Conservation (phyloP, 306 rosid species). For the Aeschynomene evenia region DNA sequence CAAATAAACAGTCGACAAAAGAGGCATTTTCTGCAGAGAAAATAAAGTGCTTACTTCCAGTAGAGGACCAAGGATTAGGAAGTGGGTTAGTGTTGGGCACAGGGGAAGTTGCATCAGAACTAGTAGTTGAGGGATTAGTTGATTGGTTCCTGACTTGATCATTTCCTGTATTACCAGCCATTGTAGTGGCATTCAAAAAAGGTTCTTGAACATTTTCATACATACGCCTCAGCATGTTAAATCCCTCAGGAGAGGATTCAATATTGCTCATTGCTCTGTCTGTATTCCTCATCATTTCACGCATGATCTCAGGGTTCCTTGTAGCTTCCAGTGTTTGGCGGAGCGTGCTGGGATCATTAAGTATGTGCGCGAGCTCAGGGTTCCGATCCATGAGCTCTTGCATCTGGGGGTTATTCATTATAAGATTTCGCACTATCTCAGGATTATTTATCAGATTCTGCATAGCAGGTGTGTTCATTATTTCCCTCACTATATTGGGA, state of each 20-base stretch:
- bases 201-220: slow-evolving; percentile 95
- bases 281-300: slow-evolving; percentile 93
- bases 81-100: slow-evolving; percentile 89
- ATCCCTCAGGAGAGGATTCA: slow-evolving; percentile 89
- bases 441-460: slow-evolving; percentile 73
- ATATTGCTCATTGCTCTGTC: slow-evolving; percentile 95
- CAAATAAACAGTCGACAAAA: background rate
- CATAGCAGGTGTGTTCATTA: slow-evolving; percentile 76
- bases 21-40: slow-evolving; percentile 13
- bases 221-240: slow-evolving; percentile 93
- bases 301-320: slow-evolving; percentile 92
- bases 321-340: slow-evolving; percentile 89
- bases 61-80: slow-evolving; percentile 82
- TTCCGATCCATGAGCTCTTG: slow-evolving; percentile 81
- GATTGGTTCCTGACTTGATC: slow-evolving; percentile 53
- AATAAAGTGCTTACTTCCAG: slow-evolving; percentile 52
- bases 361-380: slow-evolving; percentile 81
- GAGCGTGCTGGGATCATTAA: slow-evolving; percentile 81
- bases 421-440: slow-evolving; percentile 67
- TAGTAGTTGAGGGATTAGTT: slow-evolving; percentile 54
- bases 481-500: slow-evolving; percentile 70
- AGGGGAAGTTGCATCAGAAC: slow-evolving; percentile 61
- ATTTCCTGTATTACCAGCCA: slow-evolving; percentile 68
- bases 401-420: slow-evolving; percentile 87
- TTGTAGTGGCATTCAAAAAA: slow-evolving; percentile 79